Conservation (phyloP, 2,329 filamentous ascomycete genomes). For the Cadophora luteo-olivacea region DNA sequence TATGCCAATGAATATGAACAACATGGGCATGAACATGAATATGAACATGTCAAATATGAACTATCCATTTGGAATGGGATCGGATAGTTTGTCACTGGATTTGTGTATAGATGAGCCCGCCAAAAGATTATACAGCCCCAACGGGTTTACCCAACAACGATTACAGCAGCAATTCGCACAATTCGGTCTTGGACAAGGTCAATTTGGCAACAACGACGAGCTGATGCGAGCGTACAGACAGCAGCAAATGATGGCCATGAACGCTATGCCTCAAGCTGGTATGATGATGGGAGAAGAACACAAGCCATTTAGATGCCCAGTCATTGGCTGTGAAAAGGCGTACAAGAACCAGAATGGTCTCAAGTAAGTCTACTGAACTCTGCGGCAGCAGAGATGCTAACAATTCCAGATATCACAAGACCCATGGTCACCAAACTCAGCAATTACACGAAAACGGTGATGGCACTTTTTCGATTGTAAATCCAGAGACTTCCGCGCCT, state of each 20-base stretch:
- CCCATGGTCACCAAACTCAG: conserved; percentile 95
- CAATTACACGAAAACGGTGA: conserved; percentile 96
- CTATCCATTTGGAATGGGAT: conserved; percentile 43
- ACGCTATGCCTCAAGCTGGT: conserved; percentile 47
- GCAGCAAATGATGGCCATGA: conserved; percentile 56
- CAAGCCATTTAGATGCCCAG: conserved; percentile 96
- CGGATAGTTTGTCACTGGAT: conserved; percentile 61
- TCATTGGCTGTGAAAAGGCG: conserved; percentile 98
- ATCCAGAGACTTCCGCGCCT: conserved; percentile 90
- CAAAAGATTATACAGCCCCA: conserved; percentile 89
- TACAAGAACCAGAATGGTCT: conserved; percentile 99
- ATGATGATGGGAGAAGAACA: conserved; percentile 80
- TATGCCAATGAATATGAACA: conserved; percentile 62
- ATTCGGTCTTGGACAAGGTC: conserved; percentile 70
- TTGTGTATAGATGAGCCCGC: conserved; percentile 88
- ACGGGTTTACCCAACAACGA: conserved; percentile 70
- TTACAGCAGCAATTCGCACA: conserved; percentile 73
- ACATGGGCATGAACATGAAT: conserved; percentile 67
- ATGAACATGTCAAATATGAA: conserved; percentile 54
- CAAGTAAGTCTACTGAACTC: conserved; percentile 67
- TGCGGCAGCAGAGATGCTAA: background rate
- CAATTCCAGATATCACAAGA: conserved; percentile 66
- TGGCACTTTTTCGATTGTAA: conserved; percentile 97
- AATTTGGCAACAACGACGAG: conserved; percentile 70
- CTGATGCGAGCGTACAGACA: conserved; percentile 71